Base-by-base conservation (phyloP, 2,329 filamentous ascomycete genomes). In the Pseudogymnoascus pannorum region DNA sequence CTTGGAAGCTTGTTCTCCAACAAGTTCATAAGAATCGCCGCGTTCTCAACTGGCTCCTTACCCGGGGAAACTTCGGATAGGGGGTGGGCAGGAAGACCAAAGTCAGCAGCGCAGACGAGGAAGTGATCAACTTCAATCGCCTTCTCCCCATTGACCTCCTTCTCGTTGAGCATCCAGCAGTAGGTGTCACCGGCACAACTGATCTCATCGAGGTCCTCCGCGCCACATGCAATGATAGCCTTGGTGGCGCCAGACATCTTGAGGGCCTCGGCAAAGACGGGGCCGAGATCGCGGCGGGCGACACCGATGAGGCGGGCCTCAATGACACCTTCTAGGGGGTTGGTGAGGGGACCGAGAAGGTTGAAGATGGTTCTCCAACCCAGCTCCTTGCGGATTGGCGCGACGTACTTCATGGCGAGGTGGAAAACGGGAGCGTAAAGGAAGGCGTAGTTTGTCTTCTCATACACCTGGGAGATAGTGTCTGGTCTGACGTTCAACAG, bases 331-430 rank as follows among this genome's bases (percentile, higher is more conserved):
- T 97, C 90, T 16, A 96, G 83, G 0, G 94, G 94, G 74, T 97
- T 97, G 51, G 92, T 89, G 26, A 99, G 80, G 0, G 94, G 94
- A 0, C 94, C 94, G 58, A 99, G 83, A 14, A 99, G 84, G 76
- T 99, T 99, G 85, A 99, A 99, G 67, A 99, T 93, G 1, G 94
- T 99, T 69, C 94, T 86, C 81, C 94, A 93, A 62, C 93, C 93
- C 20, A 99, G 84, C 72, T 95, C 89, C 71, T 86, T 89, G 64
- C 94, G 88, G 66, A 97, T 87, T 1, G 88, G 85, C 4, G 92
- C 91, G 38, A 94, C 92, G 73, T 92, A 87, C 72, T 86, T 87
- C 88, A 97, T 97, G 57, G 92, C 93, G 0, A 92, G 91, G 76
- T 99, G 94, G 81, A 97, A 99, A 67, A 94, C 89, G 38, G 94